These are phyloP conservation scores for Vitis rotundifolia DNA, from an alignment of 164 flowering plant genomes.

Conservation along the genomic window DNA sequence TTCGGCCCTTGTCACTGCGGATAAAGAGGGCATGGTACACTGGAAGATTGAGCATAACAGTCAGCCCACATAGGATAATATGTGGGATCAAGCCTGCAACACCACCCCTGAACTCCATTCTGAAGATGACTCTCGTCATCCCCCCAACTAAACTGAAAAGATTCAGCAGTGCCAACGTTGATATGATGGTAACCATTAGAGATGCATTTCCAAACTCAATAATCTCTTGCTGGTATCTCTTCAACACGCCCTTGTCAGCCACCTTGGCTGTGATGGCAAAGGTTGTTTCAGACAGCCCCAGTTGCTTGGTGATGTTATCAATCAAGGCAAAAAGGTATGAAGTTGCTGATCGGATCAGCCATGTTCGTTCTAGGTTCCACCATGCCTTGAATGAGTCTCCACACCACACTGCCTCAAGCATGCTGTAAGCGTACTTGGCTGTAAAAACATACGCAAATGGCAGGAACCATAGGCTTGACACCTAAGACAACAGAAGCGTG, in stretches of 20 bases:
- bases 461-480: constrained; percentile 32
- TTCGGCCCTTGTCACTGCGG: constrained; percentile 31
- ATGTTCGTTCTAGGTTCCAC: constrained; percentile 57
- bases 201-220: constrained; percentile 47
- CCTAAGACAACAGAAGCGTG: neutral
- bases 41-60: constrained; percentile 32
- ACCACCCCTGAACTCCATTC: neutral
- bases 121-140: constrained; percentile 6
- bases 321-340: constrained; percentile 39
- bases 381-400: constrained; percentile 34
- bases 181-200: constrained; percentile 36
- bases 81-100: constrained; percentile 17
- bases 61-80: constrained; percentile 17
- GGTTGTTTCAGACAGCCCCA: constrained; percentile 40
- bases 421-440: constrained; percentile 9
- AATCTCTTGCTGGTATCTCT: constrained; percentile 48
- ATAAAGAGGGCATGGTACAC: constrained; percentile 37
- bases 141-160: constrained; percentile 15
- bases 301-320: constrained; percentile 27
- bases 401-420: constrained; percentile 15
- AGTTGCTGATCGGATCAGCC: constrained; percentile 44
- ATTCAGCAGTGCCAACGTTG: constrained; percentile 40
- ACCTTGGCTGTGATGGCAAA: constrained; percentile 45
- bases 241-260: constrained; percentile 33
- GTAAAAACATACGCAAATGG: constrained; percentile 24